Evolutionary conservation across 169 alveolate species (phyloP).

Genomic region (Cryptosporidium tyzzeri): DNA sequence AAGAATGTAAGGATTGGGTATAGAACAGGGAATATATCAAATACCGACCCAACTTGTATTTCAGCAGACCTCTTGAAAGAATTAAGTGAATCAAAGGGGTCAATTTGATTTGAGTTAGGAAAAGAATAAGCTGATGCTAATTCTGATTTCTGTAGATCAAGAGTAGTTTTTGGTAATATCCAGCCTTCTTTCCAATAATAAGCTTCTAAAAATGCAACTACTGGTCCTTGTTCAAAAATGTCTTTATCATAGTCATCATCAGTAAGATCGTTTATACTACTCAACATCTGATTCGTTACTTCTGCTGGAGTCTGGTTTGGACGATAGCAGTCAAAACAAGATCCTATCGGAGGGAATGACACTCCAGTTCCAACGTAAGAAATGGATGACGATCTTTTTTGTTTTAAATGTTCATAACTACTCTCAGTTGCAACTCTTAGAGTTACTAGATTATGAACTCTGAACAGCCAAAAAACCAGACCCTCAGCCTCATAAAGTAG

Average conservation of each 20-base stretch:
- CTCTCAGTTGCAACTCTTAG: conserved; percentile 59
- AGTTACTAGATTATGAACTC: conserved; percentile 63
- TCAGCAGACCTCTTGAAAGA: conserved; percentile 15
- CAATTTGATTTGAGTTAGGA: conserved; percentile 3
- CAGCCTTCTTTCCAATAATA: conserved; percentile 71
- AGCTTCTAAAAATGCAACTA: conserved; percentile 51
- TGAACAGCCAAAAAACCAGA: conserved; percentile 57
- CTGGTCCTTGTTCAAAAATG: conserved; percentile 37
- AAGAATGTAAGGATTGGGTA: conserved; percentile 72
- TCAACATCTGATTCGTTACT: conserved; percentile 54
- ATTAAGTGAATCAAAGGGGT: conserved; percentile 21
- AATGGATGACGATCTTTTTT: conserved; percentile 27
- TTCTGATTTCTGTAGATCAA: conserved; percentile 27
- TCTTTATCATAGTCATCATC: conserved; percentile 49
- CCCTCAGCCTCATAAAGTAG: conserved; percentile 53
- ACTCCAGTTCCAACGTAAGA: conserved; percentile 55
- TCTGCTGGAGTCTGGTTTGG: conserved; percentile 30
- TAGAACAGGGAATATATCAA: conserved; percentile 56
- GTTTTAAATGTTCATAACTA: conserved; percentile 40
- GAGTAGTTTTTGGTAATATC: conserved; percentile 50
- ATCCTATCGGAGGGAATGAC: conserved; percentile 49
- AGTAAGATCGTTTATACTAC: conserved; percentile 20
- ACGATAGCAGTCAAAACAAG: conserved; percentile 40
- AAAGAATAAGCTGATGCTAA: not conserved
- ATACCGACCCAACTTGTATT: conserved; percentile 53